These are phyloP conservation scores for Inga leiocalycina DNA, from an alignment of 306 rosid species.

Conservation along the genomic window DNA sequence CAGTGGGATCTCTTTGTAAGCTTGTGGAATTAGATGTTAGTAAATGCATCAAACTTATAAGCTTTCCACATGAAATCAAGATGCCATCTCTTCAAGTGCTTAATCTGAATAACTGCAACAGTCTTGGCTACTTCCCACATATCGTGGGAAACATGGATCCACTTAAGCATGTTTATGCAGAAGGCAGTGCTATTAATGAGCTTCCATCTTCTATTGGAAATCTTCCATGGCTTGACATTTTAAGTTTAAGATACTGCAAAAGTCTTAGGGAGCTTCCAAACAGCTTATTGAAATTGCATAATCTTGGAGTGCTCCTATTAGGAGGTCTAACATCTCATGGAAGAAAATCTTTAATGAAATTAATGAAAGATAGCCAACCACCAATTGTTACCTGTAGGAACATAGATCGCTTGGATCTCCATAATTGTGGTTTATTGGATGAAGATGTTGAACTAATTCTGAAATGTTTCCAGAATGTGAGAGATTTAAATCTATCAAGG, in stretches of 20 bases:
- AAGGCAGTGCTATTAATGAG: background rate
- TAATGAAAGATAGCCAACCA: background rate
- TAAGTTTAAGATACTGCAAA: background rate
- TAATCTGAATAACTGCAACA: background rate
- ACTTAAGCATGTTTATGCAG: background rate
- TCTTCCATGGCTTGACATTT: background rate
- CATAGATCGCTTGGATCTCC: background rate
- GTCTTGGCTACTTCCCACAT: constrained; percentile 19
- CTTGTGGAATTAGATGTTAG: background rate
- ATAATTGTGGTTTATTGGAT: background rate
- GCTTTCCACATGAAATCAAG: background rate
- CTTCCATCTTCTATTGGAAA: constrained; percentile 24
- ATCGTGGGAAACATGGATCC: constrained; percentile 1
- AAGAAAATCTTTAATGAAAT: background rate
- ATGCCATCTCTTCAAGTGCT: constrained; percentile 22
- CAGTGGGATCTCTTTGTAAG: background rate
- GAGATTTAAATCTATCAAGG: background rate
- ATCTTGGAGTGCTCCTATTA: background rate
- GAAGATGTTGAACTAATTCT: background rate
- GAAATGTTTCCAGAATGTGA: background rate
- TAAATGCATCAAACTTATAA: background rate
- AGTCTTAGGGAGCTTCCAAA: constrained; percentile 16
- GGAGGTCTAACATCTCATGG: background rate
- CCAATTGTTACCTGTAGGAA: background rate
- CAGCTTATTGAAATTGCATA: background rate